These are phyloP conservation scores for Moniliella sp. DNA, from an alignment of 1,284 basidiomycete genomes.

Conservation along the genomic window DNA sequence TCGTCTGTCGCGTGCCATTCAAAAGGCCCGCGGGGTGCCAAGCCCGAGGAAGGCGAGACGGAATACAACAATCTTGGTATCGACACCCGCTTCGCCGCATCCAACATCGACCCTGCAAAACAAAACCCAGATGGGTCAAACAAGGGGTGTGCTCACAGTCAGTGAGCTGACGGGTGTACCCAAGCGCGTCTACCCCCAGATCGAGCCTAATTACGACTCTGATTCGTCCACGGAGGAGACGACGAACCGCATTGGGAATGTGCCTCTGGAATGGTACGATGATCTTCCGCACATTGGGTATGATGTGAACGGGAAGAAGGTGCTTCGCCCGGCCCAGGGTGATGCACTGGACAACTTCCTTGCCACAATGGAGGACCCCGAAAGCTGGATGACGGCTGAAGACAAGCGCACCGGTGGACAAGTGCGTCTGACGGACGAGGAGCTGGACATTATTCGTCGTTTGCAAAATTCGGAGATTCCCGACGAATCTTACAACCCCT, in stretches of 20 bases:
- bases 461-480: conserved; percentile 77
- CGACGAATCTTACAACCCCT: conserved; percentile 56
- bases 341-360: conserved; percentile 96
- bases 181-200: conserved; percentile 69
- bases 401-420: conserved; percentile 71
- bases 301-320: conserved; percentile 76
- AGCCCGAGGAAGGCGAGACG: conserved; percentile 37
- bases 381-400: conserved; percentile 76
- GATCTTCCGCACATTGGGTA: conserved; percentile 98
- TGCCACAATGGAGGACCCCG: conserved; percentile 72
- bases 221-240: conserved; percentile 89
- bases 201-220: conserved; percentile 85
- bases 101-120: conserved; percentile 47
- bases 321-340: conserved; percentile 76
- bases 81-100: conserved; percentile 23
- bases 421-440: conserved; percentile 66
- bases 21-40: conserved; percentile 32
- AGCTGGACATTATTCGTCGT: conserved; percentile 80
- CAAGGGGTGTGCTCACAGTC: conserved; percentile 40
- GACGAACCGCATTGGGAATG: conserved; percentile 77
- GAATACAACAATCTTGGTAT: conserved; percentile 26
- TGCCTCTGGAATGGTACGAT: conserved; percentile 97
- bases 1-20: conserved; percentile 60
- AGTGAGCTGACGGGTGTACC: conserved; percentile 67
- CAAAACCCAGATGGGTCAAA: conserved; percentile 33